A percentile compares a stretch with the other conserved stretches of the same genome.
Conservation (phyloP, 306 rosid genomes). For the Benincasa hispida region DNA sequence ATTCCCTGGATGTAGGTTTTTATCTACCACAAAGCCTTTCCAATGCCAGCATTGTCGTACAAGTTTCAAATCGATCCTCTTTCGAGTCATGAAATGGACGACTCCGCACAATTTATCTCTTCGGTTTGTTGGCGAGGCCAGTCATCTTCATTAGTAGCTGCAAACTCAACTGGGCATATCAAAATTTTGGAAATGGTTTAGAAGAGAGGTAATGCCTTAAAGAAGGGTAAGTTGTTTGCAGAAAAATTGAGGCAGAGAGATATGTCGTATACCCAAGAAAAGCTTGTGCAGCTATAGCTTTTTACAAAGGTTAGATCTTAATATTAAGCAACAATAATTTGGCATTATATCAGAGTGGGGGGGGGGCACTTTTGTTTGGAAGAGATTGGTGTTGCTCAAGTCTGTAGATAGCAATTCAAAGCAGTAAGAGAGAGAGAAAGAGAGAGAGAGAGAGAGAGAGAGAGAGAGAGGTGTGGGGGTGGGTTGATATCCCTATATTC, state of each 20-base stretch:
- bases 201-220: not conserved
- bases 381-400: not conserved
- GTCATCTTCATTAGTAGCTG: conserved; percentile 70
- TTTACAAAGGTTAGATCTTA: not conserved
- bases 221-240: not conserved
- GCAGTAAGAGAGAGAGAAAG: not conserved
- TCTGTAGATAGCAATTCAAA: conserved; percentile 10
- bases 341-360: not conserved
- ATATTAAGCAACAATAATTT: not conserved
- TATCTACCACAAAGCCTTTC: conserved; percentile 93
- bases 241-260: not conserved
- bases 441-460: not conserved
- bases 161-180: conserved; percentile 87
- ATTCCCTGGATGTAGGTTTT: conserved; percentile 51
- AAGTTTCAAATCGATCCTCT: conserved; percentile 72
- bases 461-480: not conserved
- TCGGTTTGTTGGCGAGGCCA: conserved; percentile 94
- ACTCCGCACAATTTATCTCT: conserved; percentile 65
- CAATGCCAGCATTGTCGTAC: conserved; percentile 88
- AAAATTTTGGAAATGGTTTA: conserved; percentile 92
- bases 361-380: not conserved
- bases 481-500: conserved; percentile 19
- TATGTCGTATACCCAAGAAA: conserved; percentile 1
- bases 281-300: not conserved
- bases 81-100: conserved; percentile 62